phyloP scores from a whole-genome alignment of 768 basidiomycete species.

The Gelatoporia subvermispora region DNA sequence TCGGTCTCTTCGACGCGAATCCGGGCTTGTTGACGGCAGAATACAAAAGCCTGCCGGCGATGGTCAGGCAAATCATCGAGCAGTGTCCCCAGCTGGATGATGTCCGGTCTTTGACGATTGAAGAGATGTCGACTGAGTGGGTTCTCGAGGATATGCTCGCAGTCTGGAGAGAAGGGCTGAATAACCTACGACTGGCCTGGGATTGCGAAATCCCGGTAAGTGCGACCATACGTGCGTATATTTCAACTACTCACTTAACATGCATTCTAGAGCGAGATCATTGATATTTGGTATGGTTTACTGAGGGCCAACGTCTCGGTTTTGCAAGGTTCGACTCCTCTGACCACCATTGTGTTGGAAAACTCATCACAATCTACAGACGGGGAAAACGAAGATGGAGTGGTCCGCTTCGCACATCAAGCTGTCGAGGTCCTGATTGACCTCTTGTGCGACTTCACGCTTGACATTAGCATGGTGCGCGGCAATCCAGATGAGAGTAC shows the following conservation, averaged over 20 bases:
- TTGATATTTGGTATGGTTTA: conserved; percentile 54
- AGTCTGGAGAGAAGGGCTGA: conserved; percentile 48
- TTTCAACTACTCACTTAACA: neutral
- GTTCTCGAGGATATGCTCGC: conserved; percentile 48
- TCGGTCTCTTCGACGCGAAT: conserved; percentile 48
- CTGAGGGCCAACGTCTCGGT: conserved; percentile 43
- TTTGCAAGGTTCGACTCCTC: conserved; percentile 37
- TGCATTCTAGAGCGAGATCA: conserved; percentile 36
- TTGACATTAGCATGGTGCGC: conserved; percentile 15
- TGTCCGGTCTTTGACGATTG: conserved; percentile 49
- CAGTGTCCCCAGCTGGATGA: conserved; percentile 50
- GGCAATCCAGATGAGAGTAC: conserved; percentile 6
- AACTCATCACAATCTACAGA: conserved; percentile 27
- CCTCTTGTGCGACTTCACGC: conserved; percentile 14
- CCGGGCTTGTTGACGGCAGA: conserved; percentile 54
- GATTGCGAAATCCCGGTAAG: conserved; percentile 44
- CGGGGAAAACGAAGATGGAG: conserved; percentile 32
- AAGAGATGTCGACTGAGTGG: conserved; percentile 51
- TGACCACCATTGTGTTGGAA: neutral
- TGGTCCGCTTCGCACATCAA: conserved; percentile 15
- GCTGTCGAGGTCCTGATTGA: conserved; percentile 41
- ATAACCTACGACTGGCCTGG: conserved; percentile 40
- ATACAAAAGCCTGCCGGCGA: conserved; percentile 39
- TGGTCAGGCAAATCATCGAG: conserved; percentile 49
- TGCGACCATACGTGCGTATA: conserved; percentile 4